Evolutionary conservation across 768 basidiomycete species (phyloP), one percentile per base, ranked within the genome.

Genomic region (Boletus coccyginus): DNA sequence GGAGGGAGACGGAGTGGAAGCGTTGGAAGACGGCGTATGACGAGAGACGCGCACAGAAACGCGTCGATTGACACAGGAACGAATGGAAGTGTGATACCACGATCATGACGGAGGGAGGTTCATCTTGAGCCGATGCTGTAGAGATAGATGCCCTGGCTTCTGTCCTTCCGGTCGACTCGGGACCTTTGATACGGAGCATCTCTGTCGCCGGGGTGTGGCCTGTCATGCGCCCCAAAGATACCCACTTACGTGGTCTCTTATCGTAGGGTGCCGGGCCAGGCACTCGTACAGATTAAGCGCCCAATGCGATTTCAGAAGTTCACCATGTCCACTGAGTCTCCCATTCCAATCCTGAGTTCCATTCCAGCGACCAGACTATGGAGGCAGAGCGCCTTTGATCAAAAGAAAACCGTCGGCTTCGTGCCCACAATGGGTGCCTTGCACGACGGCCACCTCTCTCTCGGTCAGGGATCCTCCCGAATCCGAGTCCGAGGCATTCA

Each of bases 391-490:
- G 90, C 85, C 0, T 83, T 82, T 56, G 76, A 79, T 1, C 73
- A 77, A 44, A 74, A 76, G 32, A 81, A 85, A 66, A 80, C 84
- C 1, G 92, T 99, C 7, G 97, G 97, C 1, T 92, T 90, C 56
- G 94, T 99, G n/a, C 84, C 97, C 1, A 99, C 97, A 12, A 98
- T 98, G 96, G 96, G 96, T 21, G 96, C 96, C 2, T 74, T 99
- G 42, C 97, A 99, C 69, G 85, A 89, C 10, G 97, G 97, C 2
- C 97, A 98, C 70, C 77, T 98, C 42, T 84, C 90, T 51, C 85
- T 99, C 36, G 91, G 96, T 97, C 62, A 59, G 85, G 59, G 31
- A 55, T 50, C 83, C 17, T 65, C n/a, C 50, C 13, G 6, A 36
- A 31, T n/a, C 48, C 50, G 10, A 21, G 7, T 3, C 40, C 40